Conservation (phyloP, 2,329 filamentous ascomycete genomes). For the Dothistroma septosporum region DNA sequence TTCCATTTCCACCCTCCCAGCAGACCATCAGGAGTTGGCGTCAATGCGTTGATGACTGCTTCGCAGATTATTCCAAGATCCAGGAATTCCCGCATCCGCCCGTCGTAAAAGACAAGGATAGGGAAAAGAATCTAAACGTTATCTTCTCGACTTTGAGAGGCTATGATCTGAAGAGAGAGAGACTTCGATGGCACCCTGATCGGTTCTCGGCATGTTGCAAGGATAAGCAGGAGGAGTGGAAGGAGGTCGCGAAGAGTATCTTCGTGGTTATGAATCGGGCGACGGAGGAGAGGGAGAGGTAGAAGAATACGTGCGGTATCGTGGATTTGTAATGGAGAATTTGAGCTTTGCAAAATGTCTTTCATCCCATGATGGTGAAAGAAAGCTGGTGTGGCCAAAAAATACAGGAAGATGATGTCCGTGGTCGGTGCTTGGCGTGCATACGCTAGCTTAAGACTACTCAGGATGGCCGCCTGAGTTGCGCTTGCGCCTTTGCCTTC, state of each 20-base stretch:
- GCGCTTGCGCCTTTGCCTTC: neutral
- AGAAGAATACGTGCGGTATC: neutral
- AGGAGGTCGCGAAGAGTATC: conserved; percentile 1
- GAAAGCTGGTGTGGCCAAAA: neutral
- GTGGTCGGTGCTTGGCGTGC: neutral
- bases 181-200: conserved; percentile 4
- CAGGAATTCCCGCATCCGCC: conserved; percentile 7
- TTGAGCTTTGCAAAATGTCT: too few species aligned
- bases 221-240: conserved; percentile 2
- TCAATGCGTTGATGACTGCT: conserved; percentile 1
- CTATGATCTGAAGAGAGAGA: conserved; percentile 2
- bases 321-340: too few species aligned
- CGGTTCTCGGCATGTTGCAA: neutral
- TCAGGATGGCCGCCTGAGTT: neutral
- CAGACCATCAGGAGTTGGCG: conserved; percentile 5
- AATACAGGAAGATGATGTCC: neutral
- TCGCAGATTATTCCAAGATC: conserved; percentile 8
- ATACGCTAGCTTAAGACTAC: neutral
- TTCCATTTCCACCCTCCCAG: neutral
- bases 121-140: neutral
- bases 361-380: neutral
- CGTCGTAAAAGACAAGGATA: neutral
- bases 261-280: conserved; percentile 2
- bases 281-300: neutral
- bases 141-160: neutral